Base-by-base conservation (phyloP, 148 eudicot genomes). In the Rhododendron simsii region DNA sequence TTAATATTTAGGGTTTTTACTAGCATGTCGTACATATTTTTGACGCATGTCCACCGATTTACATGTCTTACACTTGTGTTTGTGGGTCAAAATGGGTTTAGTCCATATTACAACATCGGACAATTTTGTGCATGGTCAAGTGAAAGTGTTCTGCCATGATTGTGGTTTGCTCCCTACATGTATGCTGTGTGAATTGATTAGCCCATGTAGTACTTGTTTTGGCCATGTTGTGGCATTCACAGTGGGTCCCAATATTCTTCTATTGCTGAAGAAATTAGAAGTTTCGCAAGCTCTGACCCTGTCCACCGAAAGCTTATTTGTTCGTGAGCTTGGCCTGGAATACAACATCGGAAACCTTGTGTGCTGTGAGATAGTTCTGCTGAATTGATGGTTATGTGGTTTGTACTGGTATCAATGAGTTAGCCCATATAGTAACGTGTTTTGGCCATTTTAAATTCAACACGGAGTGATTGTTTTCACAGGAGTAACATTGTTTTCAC, bases 251-350 rank as follows among this genome's bases (percentile, higher is more conserved):
- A 94, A 88, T 91, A 91, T 90, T 89, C 94, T 92, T 88, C 90
- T 82, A 91, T 94, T 90, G 96, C 93, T 77, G 94, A 90, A 92
- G 94, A 92, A 91, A 94, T 94, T 85, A 87, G 83, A 91, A 88
- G 91, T 91, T 65, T 91, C 89, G 96, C 95, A 69, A 91, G 93
- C 91, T 88, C 94, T 75, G 96, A 94, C 89, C 95, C 95, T 83
- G 96, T 89, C 86, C 94, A 92, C 86, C 91, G 95, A 91, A 94
- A 92, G 96, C 96, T 94, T 85, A n/a, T 94, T 92, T 90, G 95
- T 94, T 87, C 94, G 96, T 89, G 96, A n/a, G 96, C 86, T 94
- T 94, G 93, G 93, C 93, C 85, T 94, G 93, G 94, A 88, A 90
- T 87, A 94, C 96, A 86, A 84, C 96, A 73, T 91, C 96, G 81